phyloP scores from a whole-genome alignment of 306 rosid species.

The Prunus campanulata region DNA sequence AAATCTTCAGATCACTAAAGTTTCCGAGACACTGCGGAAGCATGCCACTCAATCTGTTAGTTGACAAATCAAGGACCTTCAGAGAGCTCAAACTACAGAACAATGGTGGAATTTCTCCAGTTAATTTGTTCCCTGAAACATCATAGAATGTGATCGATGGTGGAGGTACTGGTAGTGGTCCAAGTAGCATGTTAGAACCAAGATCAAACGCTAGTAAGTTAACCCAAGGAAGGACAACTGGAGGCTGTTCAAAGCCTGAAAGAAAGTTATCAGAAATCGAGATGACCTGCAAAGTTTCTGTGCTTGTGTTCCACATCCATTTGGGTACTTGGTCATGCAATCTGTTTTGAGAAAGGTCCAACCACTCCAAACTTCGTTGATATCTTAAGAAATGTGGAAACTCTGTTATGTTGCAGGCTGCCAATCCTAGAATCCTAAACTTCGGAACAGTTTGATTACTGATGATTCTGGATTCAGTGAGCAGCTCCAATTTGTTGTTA shows the following conservation, averaged over 20 bases:
- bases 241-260: not conserved
- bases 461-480: rapidly evolving
- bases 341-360: not conserved
- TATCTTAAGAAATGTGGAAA: not conserved
- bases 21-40: not conserved
- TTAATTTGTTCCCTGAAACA: not conserved
- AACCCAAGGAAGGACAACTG: not conserved
- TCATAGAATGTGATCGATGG: not conserved
- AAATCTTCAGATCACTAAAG: not conserved
- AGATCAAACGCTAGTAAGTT: not conserved
- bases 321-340: not conserved
- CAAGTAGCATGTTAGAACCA: not conserved
- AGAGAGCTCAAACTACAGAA: not conserved
- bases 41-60: not conserved
- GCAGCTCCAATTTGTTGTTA: not conserved
- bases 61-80: not conserved
- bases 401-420: not conserved
- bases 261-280: not conserved
- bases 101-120: not conserved
- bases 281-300: not conserved
- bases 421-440: rapidly evolving
- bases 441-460: not conserved
- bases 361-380: not conserved
- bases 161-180: not conserved
- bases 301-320: not conserved